These are phyloP conservation scores for Candida argentea DNA, from an alignment of 805 yeast species.

Conservation along the genomic window DNA sequence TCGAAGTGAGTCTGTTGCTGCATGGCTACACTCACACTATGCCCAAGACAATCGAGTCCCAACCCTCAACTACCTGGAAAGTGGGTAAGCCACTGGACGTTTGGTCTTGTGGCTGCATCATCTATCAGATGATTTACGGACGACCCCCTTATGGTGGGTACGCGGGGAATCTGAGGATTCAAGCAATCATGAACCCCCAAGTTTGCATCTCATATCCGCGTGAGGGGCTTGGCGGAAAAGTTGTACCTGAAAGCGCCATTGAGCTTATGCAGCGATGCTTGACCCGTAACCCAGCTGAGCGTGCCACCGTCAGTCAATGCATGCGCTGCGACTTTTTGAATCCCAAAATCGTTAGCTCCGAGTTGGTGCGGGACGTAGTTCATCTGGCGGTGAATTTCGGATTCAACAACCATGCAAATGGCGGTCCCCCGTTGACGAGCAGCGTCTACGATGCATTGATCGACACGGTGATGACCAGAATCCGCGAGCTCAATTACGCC, in stretches of 20 bases:
- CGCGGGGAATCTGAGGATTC: conserved; percentile 64
- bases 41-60: conserved; percentile 3
- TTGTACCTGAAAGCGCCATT: conserved; percentile 60
- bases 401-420: conserved; percentile 25
- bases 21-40: too few relatives aligned
- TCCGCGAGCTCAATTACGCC: conserved; percentile 26
- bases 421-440: conserved; percentile 27
- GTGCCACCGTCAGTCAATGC: conserved; percentile 58
- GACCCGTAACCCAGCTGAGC: conserved; percentile 52
- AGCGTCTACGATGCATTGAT: conserved; percentile 33
- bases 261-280: conserved; percentile 68
- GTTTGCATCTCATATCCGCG: conserved; percentile 59
- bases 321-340: conserved; percentile 55
- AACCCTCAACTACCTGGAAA: conserved; percentile 39
- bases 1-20: conserved; percentile 39
- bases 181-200: conserved; percentile 82
- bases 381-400: conserved; percentile 75
- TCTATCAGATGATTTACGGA: conserved; percentile 93
- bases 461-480: conserved; percentile 46
- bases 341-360: conserved; percentile 64
- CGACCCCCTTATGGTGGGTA: conserved; percentile 80
- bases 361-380: conserved; percentile 59
- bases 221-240: conserved; percentile 46
- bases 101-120: conserved; percentile 96
- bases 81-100: conserved; percentile 94